Percentiles rank a stretch among this genome's conserved stretches.
Conservation (phyloP, 345 rosid species). For the Pistacia atlantica region DNA sequence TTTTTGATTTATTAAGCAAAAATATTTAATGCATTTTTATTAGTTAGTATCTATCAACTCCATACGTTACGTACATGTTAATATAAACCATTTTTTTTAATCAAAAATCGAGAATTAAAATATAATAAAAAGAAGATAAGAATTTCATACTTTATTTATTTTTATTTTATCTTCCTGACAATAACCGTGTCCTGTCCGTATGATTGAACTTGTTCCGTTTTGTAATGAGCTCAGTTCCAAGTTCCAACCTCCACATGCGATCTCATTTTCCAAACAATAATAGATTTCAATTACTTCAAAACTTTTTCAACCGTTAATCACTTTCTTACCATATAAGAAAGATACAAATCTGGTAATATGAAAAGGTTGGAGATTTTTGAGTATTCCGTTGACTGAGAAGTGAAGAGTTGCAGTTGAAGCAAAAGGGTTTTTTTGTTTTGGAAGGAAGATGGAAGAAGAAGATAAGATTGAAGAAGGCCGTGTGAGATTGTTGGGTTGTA, state of each 20-base stretch:
- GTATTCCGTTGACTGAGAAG: background rate
- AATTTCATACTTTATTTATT: background rate
- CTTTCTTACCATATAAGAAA: background rate
- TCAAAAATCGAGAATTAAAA: too few relatives aligned
- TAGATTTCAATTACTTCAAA: background rate
- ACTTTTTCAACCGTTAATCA: too few relatives aligned
- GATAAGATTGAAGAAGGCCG: conserved; percentile 80
- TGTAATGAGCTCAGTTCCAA: background rate
- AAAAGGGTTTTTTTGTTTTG: conserved; percentile 12
- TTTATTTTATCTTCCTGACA: background rate
- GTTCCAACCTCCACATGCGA: background rate
- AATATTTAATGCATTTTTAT: too few relatives aligned
- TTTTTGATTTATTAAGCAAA: too few relatives aligned
- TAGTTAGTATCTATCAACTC: too few relatives aligned
- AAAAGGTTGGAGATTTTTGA: background rate
- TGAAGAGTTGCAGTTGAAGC: background rate
- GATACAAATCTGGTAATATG: background rate
- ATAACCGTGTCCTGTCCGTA: background rate
- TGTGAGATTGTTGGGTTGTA: conserved; percentile 35
- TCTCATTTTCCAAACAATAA: background rate
- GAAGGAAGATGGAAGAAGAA: conserved; percentile 52
- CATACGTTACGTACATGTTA: too few relatives aligned
- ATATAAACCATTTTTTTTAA: conserved; percentile 7
- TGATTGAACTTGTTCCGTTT: background rate
- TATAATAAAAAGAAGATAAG: background rate